phyloP scores from a whole-genome alignment of 2,329 filamentous ascomycete genomes.

The Acephala macrosclerotiorum region DNA sequence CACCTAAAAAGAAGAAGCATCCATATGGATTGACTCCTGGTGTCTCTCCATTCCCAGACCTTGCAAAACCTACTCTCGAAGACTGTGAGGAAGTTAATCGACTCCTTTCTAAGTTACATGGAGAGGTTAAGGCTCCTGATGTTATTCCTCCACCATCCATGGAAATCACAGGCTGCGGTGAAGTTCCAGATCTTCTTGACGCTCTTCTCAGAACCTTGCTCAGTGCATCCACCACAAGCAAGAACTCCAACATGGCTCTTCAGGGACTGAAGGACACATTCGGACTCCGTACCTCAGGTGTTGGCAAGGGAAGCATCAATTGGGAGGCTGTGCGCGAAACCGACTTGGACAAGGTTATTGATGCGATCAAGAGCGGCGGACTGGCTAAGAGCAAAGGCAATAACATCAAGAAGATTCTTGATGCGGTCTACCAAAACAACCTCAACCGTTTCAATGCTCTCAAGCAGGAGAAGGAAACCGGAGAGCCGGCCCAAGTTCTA shows the following conservation, averaged over 20 bases:
- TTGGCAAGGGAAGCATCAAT: constrained; percentile 75
- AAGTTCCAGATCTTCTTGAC: constrained; percentile 62
- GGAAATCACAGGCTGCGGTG: constrained; percentile 71
- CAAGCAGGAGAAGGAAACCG: constrained; percentile 49
- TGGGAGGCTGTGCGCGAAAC: constrained; percentile 75
- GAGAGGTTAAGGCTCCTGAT: constrained; percentile 68
- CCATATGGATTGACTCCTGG: constrained; percentile 63
- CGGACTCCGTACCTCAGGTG: constrained; percentile 66
- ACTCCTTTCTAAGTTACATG: constrained; percentile 71
- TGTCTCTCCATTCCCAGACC: constrained; percentile 72
- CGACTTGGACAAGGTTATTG: constrained; percentile 65
- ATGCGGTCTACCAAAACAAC: constrained; percentile 77
- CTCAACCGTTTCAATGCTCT: constrained; percentile 58
- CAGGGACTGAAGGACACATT: constrained; percentile 69
- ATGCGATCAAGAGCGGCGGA: constrained; percentile 75
- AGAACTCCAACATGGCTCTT: constrained; percentile 69
- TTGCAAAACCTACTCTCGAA: constrained; percentile 67
- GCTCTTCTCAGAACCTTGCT: constrained; percentile 60
- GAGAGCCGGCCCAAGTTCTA: constrained; percentile 52
- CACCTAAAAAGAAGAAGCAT: constrained; percentile 44
- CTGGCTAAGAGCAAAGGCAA: constrained; percentile 74
- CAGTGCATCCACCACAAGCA: constrained; percentile 58
- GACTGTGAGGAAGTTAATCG: constrained; percentile 74
- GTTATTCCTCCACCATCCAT: constrained; percentile 74
- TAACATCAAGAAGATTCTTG: constrained; percentile 76